Conservation (phyloP, 1,139 yeast genomes). For the Protomyces pachydermus region DNA sequence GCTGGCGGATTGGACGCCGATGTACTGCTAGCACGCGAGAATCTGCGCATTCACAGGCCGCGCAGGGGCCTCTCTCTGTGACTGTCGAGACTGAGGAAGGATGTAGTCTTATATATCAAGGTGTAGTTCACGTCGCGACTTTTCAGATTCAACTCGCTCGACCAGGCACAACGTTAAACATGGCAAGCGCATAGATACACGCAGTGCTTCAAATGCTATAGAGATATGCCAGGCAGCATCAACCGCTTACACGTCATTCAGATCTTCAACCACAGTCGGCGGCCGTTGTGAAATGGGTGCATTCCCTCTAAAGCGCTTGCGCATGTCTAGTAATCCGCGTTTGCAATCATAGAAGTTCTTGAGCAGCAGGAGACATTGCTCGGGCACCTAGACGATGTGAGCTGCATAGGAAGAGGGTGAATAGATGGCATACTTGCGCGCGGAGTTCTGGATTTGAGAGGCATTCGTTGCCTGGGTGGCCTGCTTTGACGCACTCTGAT, state of each 20-base stretch:
- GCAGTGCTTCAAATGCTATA: neutral
- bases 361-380: slow-evolving; percentile 54
- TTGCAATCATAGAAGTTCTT: slow-evolving; percentile 26
- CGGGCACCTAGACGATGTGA: slow-evolving; percentile 60
- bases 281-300: slow-evolving; percentile 51
- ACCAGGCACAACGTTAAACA: no score
- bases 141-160: no score
- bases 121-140: no score
- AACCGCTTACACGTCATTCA: neutral
- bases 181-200: neutral
- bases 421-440: neutral
- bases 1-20: no score
- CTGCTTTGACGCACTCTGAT: slow-evolving; percentile 28
- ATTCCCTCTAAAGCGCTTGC: slow-evolving; percentile 83
- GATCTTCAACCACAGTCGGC: neutral
- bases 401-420: neutral
- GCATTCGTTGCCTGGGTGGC: slow-evolving; percentile 87
- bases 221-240: neutral
- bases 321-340: slow-evolving; percentile 78
- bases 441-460: slow-evolving; percentile 72
- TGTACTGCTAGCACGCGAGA: no score
- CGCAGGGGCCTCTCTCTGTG: no score
- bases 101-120: no score
- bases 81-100: no score
- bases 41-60: no score